Evolutionary conservation across 345 rosid species (phyloP).

Genomic region (Syzygium aromaticum): DNA sequence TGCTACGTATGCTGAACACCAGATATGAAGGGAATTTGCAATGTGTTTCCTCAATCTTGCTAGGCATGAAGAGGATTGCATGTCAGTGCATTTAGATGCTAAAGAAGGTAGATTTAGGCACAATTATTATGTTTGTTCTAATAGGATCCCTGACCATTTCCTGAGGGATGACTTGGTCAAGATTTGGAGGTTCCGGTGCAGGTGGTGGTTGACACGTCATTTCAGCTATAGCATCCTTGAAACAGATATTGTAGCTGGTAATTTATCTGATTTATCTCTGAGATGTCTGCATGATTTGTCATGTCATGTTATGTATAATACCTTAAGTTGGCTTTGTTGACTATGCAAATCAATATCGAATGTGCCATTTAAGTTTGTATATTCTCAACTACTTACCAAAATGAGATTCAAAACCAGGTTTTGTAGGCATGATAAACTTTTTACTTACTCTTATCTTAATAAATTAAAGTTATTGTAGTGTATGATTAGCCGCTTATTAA

Average conservation of each 20-base stretch:
- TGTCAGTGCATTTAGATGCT: conserved; percentile 39
- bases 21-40: conserved; percentile 70
- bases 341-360: background rate
- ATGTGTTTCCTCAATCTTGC: conserved; percentile 45
- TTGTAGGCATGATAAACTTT: background rate
- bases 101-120: conserved; percentile 20
- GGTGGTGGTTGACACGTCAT: conserved; percentile 60
- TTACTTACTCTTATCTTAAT: background rate
- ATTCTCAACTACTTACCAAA: background rate
- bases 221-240: conserved; percentile 45
- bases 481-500: background rate
- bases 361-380: background rate
- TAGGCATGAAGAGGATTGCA: conserved; percentile 43
- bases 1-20: conserved; percentile 31
- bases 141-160: conserved; percentile 30
- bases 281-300: background rate
- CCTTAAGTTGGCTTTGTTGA: background rate
- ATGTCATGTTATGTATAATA: background rate
- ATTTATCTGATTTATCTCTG: background rate
- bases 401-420: background rate
- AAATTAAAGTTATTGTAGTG: background rate
- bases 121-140: conserved; percentile 18
- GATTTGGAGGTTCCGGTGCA: conserved; percentile 53
- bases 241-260: conserved; percentile 41
- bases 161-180: conserved; percentile 17